Evolutionary conservation across 768 basidiomycete genomes (phyloP), one percentile per base, ranked within the genome.

Genomic region (Leccinum rimulosum): DNA sequence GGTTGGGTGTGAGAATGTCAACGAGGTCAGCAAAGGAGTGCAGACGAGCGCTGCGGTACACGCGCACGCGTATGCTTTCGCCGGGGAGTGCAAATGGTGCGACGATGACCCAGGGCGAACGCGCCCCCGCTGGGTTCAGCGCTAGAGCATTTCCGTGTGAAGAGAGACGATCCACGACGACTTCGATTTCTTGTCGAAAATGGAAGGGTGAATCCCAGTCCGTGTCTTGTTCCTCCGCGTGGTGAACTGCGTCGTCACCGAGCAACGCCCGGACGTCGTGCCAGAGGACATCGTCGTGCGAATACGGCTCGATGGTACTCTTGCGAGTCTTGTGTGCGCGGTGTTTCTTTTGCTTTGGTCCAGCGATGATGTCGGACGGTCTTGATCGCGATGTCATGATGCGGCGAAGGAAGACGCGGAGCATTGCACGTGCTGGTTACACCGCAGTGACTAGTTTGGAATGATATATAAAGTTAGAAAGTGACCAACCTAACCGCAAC

Each of bases 21-120:
- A 96, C 40, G 1, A 94, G 79, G 64, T 94, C 91, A 6, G 87
- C 93, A 57, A 84, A 79, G 6, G 92, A 93, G 70, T 91, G 82
- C 62, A 91, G 75, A 33, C 85, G 82, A 12, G 82, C 81, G 63
- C 87, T 82, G 50, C 86, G 83, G 69, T 88, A 90, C 1, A 98
- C 80, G 54, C 83, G 80, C 2, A 84, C 89, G 31, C 83, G 82
- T 40, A 96, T 82, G 19, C 75, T 83, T 72, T 99, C 96, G 9
- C 88, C 88, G 0, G 94, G 93, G 9, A 98, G 80, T 2, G 87
- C 82, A 63, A 95, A 91, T 0, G 96, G 96, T 0, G 89, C 83
- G 35, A 92, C 79, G 36, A 98, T 77, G 1, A 88, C 88, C 93
- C 96, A 98, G 25, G 86, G 81, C 0, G 79, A 79, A 55, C 72